Evolutionary conservation across 2,329 filamentous ascomycete species (phyloP).

Genomic region (Rhynchosporium agropyri): DNA sequence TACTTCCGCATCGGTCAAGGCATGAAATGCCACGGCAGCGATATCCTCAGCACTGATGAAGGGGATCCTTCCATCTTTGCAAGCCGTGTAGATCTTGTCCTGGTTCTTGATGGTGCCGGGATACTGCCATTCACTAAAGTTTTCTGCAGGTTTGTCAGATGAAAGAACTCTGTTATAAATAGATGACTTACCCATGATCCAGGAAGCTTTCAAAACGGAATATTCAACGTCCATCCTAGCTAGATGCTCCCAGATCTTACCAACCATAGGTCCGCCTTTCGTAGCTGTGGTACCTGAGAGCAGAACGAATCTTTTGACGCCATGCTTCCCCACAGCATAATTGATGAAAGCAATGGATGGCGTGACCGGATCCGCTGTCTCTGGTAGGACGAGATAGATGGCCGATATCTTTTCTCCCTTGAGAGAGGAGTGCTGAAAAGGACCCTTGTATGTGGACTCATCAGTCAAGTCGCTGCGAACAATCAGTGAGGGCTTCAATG

Average conservation of each 20-base stretch:
- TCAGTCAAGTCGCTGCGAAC: conserved; percentile 46
- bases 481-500: background rate
- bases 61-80: conserved; percentile 48
- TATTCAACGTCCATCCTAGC: conserved; percentile 46
- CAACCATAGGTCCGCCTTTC: conserved; percentile 38
- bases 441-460: conserved; percentile 45
- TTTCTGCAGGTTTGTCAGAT: conserved; percentile 26
- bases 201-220: conserved; percentile 49
- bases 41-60: conserved; percentile 53
- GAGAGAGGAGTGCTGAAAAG: conserved; percentile 38
- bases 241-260: conserved; percentile 46
- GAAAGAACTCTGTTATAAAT: background rate
- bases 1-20: conserved; percentile 44
- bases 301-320: conserved; percentile 49
- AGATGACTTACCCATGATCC: conserved; percentile 48
- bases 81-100: conserved; percentile 48
- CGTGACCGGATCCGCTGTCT: conserved; percentile 39
- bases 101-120: conserved; percentile 44
- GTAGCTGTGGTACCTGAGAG: conserved; percentile 43
- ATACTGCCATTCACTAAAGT: conserved; percentile 26
- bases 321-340: conserved; percentile 42
- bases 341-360: conserved; percentile 48
- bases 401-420: conserved; percentile 39
- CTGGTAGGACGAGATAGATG: conserved; percentile 47
- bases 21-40: conserved; percentile 47